Evolutionary conservation across 176 grass and related monocot genomes (phyloP), one percentile per base, ranked within the genome.

Genomic region (Cenchrus purpureus): DNA sequence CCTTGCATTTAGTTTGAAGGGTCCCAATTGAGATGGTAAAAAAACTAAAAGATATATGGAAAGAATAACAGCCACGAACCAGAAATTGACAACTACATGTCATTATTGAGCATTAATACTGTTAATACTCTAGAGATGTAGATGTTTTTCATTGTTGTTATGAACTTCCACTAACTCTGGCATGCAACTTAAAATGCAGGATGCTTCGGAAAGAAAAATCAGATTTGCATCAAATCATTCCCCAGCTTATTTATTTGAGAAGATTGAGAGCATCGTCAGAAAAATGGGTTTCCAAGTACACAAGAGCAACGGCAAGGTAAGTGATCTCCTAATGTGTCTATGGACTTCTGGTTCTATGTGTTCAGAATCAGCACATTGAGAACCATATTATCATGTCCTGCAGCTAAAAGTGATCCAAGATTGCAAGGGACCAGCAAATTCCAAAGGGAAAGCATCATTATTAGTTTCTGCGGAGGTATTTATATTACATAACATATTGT

Each of bases 141-240:
- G 28, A 76, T 62, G 17, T 37, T 50, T 20, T 71, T 69, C 14
- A 32, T 53, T 70, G 31, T 53, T 13, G 28, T 62, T 13, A 34
- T 52, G 63, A 76, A 8, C 52, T 54, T 81, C 64, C 63, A 71
- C 54, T 87, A 61, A 40, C 37, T 25, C 7, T 55, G 42, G 37
- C 37, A 40, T 40, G 37, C 37, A 40, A 29, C 20, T 80, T 83
- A 46, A 65, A 31, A 76, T 87, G 68, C 78, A 99, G 94, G 94
- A 99, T 82, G 86, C 80, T 49, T 94, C 93, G 40, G 93, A 99
- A 89, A 99, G 97, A 75, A 99, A 88, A 65, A 68, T 92, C 58
- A 94, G 88, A 92, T 99, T 99, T 88, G 91, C 90, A 46, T 96
- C 94, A 15, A 89, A 90, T n/a, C 60, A 89, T 85, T 90, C 94